Evolutionary conservation across 345 rosid genomes (phyloP), one percentile per base, ranked within the genome.

Genomic region (Dipteronia sinensis): DNA sequence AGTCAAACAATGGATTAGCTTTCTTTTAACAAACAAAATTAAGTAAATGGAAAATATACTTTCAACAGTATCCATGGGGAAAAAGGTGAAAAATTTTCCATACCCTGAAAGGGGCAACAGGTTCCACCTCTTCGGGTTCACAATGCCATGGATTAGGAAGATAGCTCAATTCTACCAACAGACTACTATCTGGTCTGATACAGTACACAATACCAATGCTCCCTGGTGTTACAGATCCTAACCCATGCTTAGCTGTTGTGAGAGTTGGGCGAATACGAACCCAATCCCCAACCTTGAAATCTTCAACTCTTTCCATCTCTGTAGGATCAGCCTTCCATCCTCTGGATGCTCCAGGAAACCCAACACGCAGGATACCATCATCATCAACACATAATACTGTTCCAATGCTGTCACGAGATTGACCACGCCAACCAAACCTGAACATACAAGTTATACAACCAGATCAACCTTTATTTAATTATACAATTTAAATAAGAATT

Each of bases 311-410:
- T 83, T 96, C 97, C 98, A 96, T 92, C 84, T 96, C 99, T 2
- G 98, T 95, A 79, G 99, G 99, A 85, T 96, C 99, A 80, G 98
- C 99, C 87, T 96, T 94, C 99, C 99, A 96, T 77, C 99, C 99
- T 79, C 98, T 85, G 75, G 99, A 96, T 81, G 99, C 99, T 87
- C 99, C 99, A 71, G 95, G 98, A 88, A 94, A 96, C 71, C 99
- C 99, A 86, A 96, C 97, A 68, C 99, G 95, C 80, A 96, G 81
- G 81, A 96, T 92, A n/a, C 99, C 99, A 84, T 96, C 99, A 75
- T 96, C 99, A 81, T 94, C 99, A 79, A 96, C 97, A 77, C 98
- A 94, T 76, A 96, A 76, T 75, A 96, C 99, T 78, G 99, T 96
- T 74, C 99, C 98, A 23, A 94, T 86, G 85, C 97, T 92, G 72